phyloP scores from a whole-genome alignment of 2,329 filamentous ascomycete species.

The Epichloe amarillans region DNA sequence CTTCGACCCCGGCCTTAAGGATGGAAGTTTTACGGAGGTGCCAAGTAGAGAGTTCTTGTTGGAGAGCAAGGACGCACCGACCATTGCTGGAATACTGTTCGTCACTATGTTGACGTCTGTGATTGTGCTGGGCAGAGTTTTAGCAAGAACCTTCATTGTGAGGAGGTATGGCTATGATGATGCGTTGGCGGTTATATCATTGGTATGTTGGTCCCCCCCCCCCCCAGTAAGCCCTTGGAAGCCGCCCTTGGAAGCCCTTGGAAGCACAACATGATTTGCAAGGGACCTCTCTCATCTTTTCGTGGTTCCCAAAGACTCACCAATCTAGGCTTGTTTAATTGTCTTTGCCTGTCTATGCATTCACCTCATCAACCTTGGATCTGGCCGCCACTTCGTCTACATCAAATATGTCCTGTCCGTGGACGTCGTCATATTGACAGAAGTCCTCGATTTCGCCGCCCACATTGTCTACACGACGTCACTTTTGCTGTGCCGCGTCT shows the following conservation, averaged over 20 bases:
- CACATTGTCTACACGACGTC: conserved; percentile 39
- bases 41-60: conserved; percentile 22
- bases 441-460: conserved; percentile 34
- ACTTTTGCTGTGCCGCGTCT: conserved; percentile 35
- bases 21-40: conserved; percentile 21
- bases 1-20: neutral
- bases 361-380: conserved; percentile 32
- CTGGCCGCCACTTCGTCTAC: conserved; percentile 31
- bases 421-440: conserved; percentile 25
- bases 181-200: conserved; percentile 20
- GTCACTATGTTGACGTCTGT: conserved; percentile 21
- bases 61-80: conserved; percentile 22
- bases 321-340: conserved; percentile 22
- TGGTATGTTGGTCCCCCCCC: conserved; percentile 16
- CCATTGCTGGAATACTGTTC: conserved; percentile 26
- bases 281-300: too few species aligned
- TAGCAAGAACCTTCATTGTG: conserved; percentile 23
- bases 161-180: conserved; percentile 26
- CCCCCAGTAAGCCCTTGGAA: neutral
- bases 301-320: neutral
- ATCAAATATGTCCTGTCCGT: conserved; percentile 33
- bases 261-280: neutral
- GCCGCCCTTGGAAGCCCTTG: neutral
- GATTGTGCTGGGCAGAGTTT: conserved; percentile 20
- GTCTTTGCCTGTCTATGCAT: conserved; percentile 29